Percentiles rank a stretch among this genome's conserved stretches.
Evolutionary conservation across 2,329 filamentous ascomycete species (phyloP).

Genomic region (Claviceps pazoutovae): DNA sequence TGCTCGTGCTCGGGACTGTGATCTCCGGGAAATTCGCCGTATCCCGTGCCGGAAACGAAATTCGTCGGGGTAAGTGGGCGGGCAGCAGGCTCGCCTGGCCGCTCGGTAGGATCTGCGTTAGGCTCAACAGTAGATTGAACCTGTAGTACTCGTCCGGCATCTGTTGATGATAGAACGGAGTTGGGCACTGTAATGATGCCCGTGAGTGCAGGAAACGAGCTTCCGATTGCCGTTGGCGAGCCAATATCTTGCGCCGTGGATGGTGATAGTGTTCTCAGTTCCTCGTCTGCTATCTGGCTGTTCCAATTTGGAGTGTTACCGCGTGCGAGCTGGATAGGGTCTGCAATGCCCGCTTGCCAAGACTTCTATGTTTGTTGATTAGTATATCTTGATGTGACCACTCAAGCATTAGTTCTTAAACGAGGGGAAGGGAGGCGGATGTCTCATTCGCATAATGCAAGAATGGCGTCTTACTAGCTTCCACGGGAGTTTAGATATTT

Average conservation of each 20-base stretch:
- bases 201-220: background rate
- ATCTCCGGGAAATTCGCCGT: background rate
- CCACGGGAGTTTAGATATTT: background rate
- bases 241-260: background rate
- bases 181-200: conserved; percentile 1
- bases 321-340: background rate
- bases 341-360: background rate
- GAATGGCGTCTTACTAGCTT: background rate
- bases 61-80: background rate
- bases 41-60: background rate
- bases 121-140: background rate
- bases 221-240: background rate
- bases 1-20: background rate
- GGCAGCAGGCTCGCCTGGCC: background rate
- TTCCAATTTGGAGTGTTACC: background rate
- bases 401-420: background rate
- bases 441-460: too few species aligned
- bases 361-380: background rate
- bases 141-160: conserved; percentile 4
- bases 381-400: background rate
- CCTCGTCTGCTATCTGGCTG: background rate
- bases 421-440: too few species aligned
- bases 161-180: conserved; percentile 3
- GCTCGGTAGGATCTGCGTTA: background rate
- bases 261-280: background rate